These are phyloP conservation scores for Glaciozyma antarctica DNA, from an alignment of 768 basidiomycete genomes.

Conservation along the genomic window DNA sequence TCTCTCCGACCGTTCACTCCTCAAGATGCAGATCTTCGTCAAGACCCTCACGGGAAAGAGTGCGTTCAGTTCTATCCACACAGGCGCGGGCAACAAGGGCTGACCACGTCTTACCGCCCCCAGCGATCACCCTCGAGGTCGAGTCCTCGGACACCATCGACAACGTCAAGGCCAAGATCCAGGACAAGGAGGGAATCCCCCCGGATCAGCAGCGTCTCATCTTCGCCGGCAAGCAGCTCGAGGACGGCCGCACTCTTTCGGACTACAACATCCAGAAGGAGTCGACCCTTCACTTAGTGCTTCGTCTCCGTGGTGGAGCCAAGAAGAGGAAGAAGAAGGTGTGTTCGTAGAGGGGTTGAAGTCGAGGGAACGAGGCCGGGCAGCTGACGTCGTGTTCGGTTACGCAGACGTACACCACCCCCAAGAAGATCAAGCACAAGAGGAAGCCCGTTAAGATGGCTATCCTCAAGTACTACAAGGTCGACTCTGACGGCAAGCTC, in stretches of 20 bases:
- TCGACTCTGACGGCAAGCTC: constrained; percentile 98
- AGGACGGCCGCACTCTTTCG: constrained; percentile 90
- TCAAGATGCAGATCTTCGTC: constrained; percentile 88
- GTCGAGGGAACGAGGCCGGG: neutral
- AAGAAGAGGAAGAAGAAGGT: constrained; percentile 99
- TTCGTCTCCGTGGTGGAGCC: constrained; percentile 95
- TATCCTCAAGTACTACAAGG: constrained; percentile 99
- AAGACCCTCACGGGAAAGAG: constrained; percentile 40
- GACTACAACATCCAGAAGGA: constrained; percentile 99
- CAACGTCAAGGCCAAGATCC: constrained; percentile 87
- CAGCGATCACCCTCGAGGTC: constrained; percentile 71
- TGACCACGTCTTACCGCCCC: neutral
- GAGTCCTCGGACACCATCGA: constrained; percentile 90
- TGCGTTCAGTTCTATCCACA: constrained; percentile 44
- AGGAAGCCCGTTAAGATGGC: constrained; percentile 64
- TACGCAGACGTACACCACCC: constrained; percentile 30
- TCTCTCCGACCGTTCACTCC: neutral
- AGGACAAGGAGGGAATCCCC: constrained; percentile 89
- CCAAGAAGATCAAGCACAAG: constrained; percentile 58
- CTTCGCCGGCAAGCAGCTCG: constrained; percentile 98
- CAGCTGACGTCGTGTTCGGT: neutral
- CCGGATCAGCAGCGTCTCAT: constrained; percentile 94
- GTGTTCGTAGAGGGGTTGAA: neutral
- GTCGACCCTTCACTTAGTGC: constrained; percentile 92
- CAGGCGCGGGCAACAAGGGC: constrained; percentile 51